Evolutionary conservation across 345 rosid species (phyloP).

Genomic region (Pelargonium nanum): DNA sequence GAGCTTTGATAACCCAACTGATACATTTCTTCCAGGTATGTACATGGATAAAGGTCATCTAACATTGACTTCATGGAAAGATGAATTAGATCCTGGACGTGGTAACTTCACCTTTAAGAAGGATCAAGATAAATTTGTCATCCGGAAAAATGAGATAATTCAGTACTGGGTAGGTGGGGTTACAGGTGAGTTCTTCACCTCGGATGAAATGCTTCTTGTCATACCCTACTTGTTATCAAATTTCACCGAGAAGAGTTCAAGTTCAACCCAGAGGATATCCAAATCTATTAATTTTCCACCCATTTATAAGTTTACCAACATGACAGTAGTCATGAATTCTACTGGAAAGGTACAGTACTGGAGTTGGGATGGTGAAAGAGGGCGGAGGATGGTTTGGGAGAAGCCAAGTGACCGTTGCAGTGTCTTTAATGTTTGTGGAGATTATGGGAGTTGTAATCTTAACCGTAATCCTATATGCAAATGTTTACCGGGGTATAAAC

Average conservation of each 20-base stretch:
- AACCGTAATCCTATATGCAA: slow-evolving; percentile 14
- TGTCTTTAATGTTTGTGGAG: slow-evolving; percentile 24
- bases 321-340: slow-evolving; percentile 27
- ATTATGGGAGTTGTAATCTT: slow-evolving; percentile 28
- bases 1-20: slow-evolving; percentile 38
- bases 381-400: slow-evolving; percentile 22
- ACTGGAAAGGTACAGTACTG: slow-evolving; percentile 24
- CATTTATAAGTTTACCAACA: too few species aligned
- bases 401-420: slow-evolving; percentile 31
- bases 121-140: slow-evolving; percentile 21
- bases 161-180: slow-evolving; percentile 40
- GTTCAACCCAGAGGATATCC: too few species aligned
- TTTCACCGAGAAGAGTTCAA: slow-evolving; percentile 16
- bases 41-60: slow-evolving; percentile 17
- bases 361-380: slow-evolving; percentile 1
- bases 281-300: too few species aligned
- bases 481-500: slow-evolving; percentile 41
- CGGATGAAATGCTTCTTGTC: slow-evolving; percentile 25
- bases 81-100: slow-evolving; percentile 31
- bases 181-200: slow-evolving; percentile 17
- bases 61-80: slow-evolving; percentile 36
- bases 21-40: slow-evolving; percentile 49
- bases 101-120: slow-evolving; percentile 43
- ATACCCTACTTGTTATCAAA: slow-evolving; percentile 36
- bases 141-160: slow-evolving; percentile 20